phyloP scores from a whole-genome alignment of 192 early-diverging fungal genomes.

The Haplosporangium gracile region DNA sequence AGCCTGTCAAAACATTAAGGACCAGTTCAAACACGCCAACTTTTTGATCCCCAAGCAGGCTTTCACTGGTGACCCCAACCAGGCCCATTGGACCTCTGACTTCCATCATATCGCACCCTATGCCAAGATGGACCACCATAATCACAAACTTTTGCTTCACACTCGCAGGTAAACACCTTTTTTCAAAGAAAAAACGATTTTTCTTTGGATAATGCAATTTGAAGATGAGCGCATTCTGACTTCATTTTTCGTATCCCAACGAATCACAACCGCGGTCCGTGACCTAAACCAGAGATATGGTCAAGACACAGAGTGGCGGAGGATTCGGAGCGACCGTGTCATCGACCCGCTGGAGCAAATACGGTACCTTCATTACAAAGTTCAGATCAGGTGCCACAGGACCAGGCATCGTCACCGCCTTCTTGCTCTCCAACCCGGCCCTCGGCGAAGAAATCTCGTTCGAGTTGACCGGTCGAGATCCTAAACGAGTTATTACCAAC shows the following conservation, averaged over 20 bases:
- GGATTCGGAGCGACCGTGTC: constrained; percentile 74
- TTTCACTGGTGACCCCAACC: constrained; percentile 67
- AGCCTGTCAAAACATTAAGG: constrained; percentile 29
- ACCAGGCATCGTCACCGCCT: constrained; percentile 72
- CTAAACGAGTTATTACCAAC: constrained; percentile 70
- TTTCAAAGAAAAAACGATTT: not conserved
- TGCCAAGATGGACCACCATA: constrained; percentile 42
- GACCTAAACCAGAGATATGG: constrained; percentile 32
- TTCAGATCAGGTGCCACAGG: constrained; percentile 63
- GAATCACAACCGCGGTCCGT: not conserved
- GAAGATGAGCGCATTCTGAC: constrained; percentile 3
- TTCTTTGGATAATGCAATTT: not conserved
- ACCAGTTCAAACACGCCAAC: constrained; percentile 23
- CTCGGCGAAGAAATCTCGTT: constrained; percentile 75
- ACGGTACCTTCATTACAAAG: constrained; percentile 68
- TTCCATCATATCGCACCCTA: constrained; percentile 67
- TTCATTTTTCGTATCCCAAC: not conserved
- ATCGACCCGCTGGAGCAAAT: constrained; percentile 68
- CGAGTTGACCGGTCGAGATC: constrained; percentile 70
- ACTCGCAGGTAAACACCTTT: constrained; percentile 50
- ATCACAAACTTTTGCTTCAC: constrained; percentile 40
- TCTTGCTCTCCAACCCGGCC: constrained; percentile 66
- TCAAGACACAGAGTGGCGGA: constrained; percentile 45
- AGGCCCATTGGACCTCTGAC: constrained; percentile 62
- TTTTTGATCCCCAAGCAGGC: constrained; percentile 23